Base-by-base conservation (phyloP, 306 rosid genomes). In the Prinsepia uniflora region DNA sequence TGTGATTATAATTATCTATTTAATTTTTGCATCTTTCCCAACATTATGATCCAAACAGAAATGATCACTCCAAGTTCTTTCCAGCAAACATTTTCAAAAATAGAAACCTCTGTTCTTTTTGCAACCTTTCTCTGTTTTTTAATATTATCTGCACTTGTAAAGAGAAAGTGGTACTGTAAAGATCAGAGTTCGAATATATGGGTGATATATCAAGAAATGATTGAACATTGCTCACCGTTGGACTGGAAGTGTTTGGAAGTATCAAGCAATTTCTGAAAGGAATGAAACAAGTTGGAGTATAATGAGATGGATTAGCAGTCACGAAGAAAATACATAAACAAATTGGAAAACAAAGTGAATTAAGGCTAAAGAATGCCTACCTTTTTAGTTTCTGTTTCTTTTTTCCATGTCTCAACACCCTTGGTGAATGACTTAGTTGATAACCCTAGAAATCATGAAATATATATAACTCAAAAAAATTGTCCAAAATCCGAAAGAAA, bases 331-430 rank as follows among this genome's bases (percentile, higher is more conserved):
- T 40, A 39, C 41, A 19, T 81, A 82, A 65, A 46, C 86, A 82
- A 54, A 86, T 86, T 5, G 46, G 4, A 19, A 3, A 63, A 13
- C 15, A 49, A 72, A 17, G 46, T 14, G 36, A 30, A 30, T 30
- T 30, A 5, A 53, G 7, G 9, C 17, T 11, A 12, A 18, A 72
- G 76, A 77, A 42, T 54, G 75, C 79, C 48, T 54, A 72, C 96
- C 85, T 76, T 82, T 77, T 80, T 79, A 82, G 83, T 82, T 44
- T 80, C 20, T 52, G 92, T 87, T 90, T 90, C 96, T 72, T 79
- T 85, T 63, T 90, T 87, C 96, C 96, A 90, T 42, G 92, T 77
- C 47, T 84, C 84, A 40, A 85, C 75, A 11, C 96, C 92, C 80
- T 85, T 87, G 10, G 75, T 34, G 75, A 90, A 85, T 15, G 96